Evolutionary conservation across 2,329 filamentous ascomycete species (phyloP).

Genomic region (Fusarium albosuccineum): DNA sequence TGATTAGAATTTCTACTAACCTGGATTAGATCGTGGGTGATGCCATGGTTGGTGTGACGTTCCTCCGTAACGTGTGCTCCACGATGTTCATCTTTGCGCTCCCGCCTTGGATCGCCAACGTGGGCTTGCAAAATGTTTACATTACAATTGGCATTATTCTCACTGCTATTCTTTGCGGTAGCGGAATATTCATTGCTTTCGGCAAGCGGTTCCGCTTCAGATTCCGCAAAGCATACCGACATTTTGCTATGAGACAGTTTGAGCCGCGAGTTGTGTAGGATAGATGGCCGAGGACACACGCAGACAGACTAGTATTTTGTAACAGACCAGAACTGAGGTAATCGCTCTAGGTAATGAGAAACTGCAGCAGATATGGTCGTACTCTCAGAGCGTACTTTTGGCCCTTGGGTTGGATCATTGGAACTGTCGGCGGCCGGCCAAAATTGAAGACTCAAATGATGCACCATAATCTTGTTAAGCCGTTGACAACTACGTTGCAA

Average conservation of each 20-base stretch:
- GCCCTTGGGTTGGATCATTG: no score
- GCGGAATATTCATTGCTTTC: constrained; percentile 4
- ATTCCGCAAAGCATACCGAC: neutral
- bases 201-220: constrained; percentile 8
- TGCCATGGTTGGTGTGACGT: constrained; percentile 13
- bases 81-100: constrained; percentile 17
- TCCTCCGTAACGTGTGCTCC: constrained; percentile 4
- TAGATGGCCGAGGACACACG: accelerated
- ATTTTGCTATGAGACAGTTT: neutral
- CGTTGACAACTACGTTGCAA: no score
- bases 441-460: no score
- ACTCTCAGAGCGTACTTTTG: no score
- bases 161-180: constrained; percentile 2
- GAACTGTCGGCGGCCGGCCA: no score
- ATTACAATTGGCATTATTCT: constrained; percentile 10
- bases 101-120: constrained; percentile 5
- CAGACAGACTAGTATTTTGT: neutral
- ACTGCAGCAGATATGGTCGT: no score
- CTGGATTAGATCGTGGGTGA: constrained; percentile 9
- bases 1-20: neutral
- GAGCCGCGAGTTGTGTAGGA: neutral
- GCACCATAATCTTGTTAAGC: no score
- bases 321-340: no score
- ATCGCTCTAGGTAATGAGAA: no score
- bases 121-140: constrained; percentile 6